A percentile compares a stretch with the other conserved stretches of the same genome.
Conservation (phyloP, 2,329 filamentous ascomycete species). For the Plectosphaerella cucumerina region DNA sequence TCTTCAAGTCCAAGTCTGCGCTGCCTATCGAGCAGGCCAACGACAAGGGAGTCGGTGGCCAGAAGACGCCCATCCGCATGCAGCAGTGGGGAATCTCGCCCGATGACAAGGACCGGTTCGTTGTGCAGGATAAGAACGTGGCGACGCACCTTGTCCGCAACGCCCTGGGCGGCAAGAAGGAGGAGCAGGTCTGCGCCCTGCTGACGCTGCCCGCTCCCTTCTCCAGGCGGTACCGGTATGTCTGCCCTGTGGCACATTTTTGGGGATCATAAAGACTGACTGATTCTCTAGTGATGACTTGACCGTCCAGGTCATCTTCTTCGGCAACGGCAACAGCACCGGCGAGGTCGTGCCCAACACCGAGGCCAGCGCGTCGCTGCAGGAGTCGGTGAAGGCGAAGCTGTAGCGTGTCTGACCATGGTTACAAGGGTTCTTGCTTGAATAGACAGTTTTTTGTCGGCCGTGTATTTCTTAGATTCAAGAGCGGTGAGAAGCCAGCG, state of each 20-base stretch:
- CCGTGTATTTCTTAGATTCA: constrained; percentile 2
- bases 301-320: constrained; percentile 98
- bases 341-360: constrained; percentile 80
- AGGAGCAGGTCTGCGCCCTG: constrained; percentile 88
- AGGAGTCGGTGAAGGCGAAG: constrained; percentile 31
- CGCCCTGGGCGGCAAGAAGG: constrained; percentile 86
- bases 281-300: constrained; percentile 71
- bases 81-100: constrained; percentile 84
- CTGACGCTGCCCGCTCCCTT: constrained; percentile 89
- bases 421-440: too few species aligned
- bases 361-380: constrained; percentile 67
- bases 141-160: constrained; percentile 95
- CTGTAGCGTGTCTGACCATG: constrained; percentile 20
- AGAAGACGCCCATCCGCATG: constrained; percentile 82
- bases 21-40: constrained; percentile 73
- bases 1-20: constrained; percentile 51
- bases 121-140: constrained; percentile 92
- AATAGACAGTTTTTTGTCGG: too few species aligned
- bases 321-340: constrained; percentile 73
- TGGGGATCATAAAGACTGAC: constrained; percentile 2
- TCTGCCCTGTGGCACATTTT: not conserved
- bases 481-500: not conserved
- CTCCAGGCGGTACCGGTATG: constrained; percentile 80
- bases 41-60: constrained; percentile 54
- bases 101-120: constrained; percentile 74